Evolutionary conservation across 805 yeast species (phyloP), one percentile per base, ranked within the genome.

Genomic region (Komagataella ulmi): DNA sequence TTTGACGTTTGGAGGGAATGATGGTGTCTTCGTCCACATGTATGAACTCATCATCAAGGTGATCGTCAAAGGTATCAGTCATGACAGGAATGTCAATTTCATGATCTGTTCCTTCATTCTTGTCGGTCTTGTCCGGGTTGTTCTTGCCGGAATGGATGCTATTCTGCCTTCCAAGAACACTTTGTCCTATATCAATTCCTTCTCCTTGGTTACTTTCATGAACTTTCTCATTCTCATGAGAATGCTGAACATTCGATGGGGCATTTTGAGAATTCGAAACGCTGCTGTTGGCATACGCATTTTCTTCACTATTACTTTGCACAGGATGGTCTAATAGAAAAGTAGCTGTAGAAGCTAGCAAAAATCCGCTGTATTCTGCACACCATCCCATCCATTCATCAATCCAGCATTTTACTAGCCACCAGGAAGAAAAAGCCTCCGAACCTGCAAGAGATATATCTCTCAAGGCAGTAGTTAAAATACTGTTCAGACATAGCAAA

Each of bases 351-450:
- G 40, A 30, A 14, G 40, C 40, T 30, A 10, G 40, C 40, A 30
- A 30, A 54, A 74, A 75, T 0, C 83, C 82, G 3, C 83, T 82
- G 14, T 79, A 64, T 59, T 83, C 88, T 23, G 83, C 81, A 52
- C 76, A 66, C 80, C 88, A 82, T 2, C 74, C 74, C 54, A 83
- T 68, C 73, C 79, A 84, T 59, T 85, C 91, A 59, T 82, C 88
- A 6, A 81, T 68, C 89, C 91, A 85, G 61, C 88, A 80, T 52
- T 85, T 70, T 2, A 83, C 70, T 47, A 79, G 73, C 88, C 88
- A 84, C 91, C 91, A 85, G 2, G 80, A 77, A 7, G 80, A 81
- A 61, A 85, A 82, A 1, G 83, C 75, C 46, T 73, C 73, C 6
- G 80, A 81, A 2, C 81, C 80, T 21, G 69, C 70, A 52, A 79